Evolutionary conservation across 2,329 filamentous ascomycete genomes (phyloP).

Genomic region (Zasmidium cellare): DNA sequence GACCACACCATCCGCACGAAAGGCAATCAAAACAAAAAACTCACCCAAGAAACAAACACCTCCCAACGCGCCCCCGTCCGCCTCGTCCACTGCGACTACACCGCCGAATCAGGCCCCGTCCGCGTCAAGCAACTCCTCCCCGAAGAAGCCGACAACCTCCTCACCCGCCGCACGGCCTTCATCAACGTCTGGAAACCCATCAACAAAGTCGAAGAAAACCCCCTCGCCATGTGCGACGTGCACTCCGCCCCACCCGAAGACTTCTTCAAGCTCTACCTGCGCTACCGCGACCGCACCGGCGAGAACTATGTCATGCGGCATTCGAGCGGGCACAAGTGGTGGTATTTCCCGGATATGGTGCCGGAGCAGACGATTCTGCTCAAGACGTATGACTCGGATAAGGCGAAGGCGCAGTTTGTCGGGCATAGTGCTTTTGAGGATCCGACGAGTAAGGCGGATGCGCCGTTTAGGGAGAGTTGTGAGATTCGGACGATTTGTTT

Average conservation of each 20-base stretch:
- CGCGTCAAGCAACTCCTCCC: constrained; percentile 48
- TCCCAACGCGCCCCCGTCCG: constrained; percentile 48
- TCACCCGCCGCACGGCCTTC: constrained; percentile 49
- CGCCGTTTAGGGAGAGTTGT: constrained; percentile 39
- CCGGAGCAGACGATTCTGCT: constrained; percentile 40
- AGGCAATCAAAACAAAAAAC: constrained; percentile 33
- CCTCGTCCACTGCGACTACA: constrained; percentile 55
- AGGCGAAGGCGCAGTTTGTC: constrained; percentile 37
- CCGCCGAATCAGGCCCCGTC: constrained; percentile 43
- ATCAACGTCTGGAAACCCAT: constrained; percentile 56
- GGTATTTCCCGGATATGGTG: constrained; percentile 41
- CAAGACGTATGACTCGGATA: constrained; percentile 42
- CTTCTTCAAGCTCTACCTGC: constrained; percentile 44
- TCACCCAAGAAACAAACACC: constrained; percentile 38
- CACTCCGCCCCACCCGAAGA: constrained; percentile 36
- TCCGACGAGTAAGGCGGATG: constrained; percentile 33
- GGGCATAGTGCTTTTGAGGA: constrained; percentile 43
- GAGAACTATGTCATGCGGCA: constrained; percentile 45
- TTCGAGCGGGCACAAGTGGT: constrained; percentile 39
- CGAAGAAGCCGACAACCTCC: constrained; percentile 43
- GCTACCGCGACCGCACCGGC: constrained; percentile 41
- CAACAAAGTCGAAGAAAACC: constrained; percentile 41
- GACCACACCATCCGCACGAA: constrained; percentile 52
- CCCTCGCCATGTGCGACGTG: constrained; percentile 44
- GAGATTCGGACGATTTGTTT: constrained; percentile 45